phyloP scores from a whole-genome alignment of 805 yeast genomes.

The Jamesozyma gamospora region DNA sequence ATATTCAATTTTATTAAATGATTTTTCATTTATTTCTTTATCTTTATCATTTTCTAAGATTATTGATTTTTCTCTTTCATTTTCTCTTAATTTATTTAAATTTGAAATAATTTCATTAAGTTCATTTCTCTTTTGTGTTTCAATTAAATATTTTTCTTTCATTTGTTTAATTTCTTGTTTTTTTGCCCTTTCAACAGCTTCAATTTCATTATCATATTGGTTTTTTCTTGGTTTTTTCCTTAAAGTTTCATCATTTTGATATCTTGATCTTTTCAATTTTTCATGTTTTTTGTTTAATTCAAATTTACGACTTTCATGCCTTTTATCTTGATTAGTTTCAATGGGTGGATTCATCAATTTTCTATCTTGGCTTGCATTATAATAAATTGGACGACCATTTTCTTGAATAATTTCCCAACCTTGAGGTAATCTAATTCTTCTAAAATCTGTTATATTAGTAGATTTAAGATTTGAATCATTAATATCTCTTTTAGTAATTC shows the following conservation, averaged over 20 bases:
- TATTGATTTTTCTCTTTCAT: conserved; percentile 14
- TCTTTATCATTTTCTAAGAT: conserved; percentile 18
- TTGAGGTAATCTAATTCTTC: conserved; percentile 26
- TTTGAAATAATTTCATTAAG: conserved; percentile 11
- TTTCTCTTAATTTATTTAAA: conserved; percentile 20
- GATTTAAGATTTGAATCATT: conserved; percentile 12
- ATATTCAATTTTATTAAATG: conserved; percentile 16
- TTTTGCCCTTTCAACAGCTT: conserved; percentile 12
- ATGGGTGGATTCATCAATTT: conserved; percentile 26
- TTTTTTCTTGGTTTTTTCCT: conserved; percentile 25
- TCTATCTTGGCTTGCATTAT: conserved; percentile 24
- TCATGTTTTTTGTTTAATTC: background rate
- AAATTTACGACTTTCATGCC: too few species aligned
- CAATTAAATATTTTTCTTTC: conserved; percentile 18
- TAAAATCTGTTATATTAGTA: conserved; percentile 21
- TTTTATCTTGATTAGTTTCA: conserved; percentile 4
- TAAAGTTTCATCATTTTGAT: conserved; percentile 24
- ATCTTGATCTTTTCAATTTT: background rate
- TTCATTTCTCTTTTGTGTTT: conserved; percentile 19
- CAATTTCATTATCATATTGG: conserved; percentile 17
- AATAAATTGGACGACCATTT: conserved; percentile 28
- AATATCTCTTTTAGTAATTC: conserved; percentile 56
- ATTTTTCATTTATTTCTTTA: conserved; percentile 13
- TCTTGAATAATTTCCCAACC: conserved; percentile 30
- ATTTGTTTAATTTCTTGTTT: conserved; percentile 17